Evolutionary conservation across 352 stramenopile genomes (phyloP).

Genomic region (Phytopythium aichiense): DNA sequence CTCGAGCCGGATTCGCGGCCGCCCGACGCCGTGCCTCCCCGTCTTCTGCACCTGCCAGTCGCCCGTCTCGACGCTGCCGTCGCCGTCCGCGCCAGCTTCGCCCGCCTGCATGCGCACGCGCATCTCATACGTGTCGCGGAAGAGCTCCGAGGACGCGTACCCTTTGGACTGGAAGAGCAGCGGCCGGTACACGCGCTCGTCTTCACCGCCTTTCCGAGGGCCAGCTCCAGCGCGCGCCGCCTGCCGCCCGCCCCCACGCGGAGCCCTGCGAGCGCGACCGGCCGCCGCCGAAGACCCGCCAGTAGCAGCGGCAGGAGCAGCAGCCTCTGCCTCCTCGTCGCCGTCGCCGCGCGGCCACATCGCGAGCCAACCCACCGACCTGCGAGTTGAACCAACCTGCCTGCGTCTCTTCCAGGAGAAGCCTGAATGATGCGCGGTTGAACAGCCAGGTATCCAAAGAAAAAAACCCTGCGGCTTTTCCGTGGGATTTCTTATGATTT

Average conservation of each 20-base stretch:
- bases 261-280: neutral
- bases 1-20: slow-evolving; percentile 74
- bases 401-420: neutral
- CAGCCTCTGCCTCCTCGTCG: neutral
- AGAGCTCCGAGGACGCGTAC: slow-evolving; percentile 80
- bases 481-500: too few species aligned
- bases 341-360: slow-evolving; percentile 1
- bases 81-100: neutral
- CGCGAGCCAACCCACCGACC: neutral
- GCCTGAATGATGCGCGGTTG: too few species aligned
- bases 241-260: slow-evolving; percentile 1
- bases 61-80: neutral
- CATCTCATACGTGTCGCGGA: slow-evolving; percentile 78
- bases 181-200: slow-evolving; percentile 65
- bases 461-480: too few species aligned
- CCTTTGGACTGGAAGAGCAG: slow-evolving; percentile 76
- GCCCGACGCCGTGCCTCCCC: neutral
- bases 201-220: slow-evolving; percentile 5
- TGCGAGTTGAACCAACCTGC: neutral
- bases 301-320: neutral
- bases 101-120: slow-evolving; percentile 39
- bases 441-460: too few species aligned
- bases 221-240: neutral
- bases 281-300: neutral
- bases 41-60: slow-evolving; percentile 20